Evolutionary conservation across 2,329 filamentous ascomycete species (phyloP), one percentile per base, ranked within the genome.

Genomic region (Cadophora sp.): DNA sequence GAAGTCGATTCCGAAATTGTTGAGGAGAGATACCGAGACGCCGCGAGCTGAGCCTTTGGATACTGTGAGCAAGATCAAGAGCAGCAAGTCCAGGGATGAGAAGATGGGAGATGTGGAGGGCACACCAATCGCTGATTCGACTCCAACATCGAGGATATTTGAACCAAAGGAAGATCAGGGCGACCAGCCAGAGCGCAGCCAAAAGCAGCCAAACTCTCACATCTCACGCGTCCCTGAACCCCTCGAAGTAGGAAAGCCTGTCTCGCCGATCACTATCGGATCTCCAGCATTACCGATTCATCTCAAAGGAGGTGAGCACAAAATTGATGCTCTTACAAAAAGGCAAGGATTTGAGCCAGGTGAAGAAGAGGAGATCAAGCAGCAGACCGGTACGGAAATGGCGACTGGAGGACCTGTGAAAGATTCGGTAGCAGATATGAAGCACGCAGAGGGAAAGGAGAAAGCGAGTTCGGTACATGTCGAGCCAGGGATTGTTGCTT

Each of bases 291-390:
- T 64, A n/a, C 66, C 62, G 14, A 29, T 68, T 3, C 46, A 46
- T 19, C 40, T 51, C 8, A 65, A 46, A 48, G 55, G 66, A 22
- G 66, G 66, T 27, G 62, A 68, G 34, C 50, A 48, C 27, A 66
- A 69, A 37, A 31, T 69, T 9, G 61, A 66, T 6, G 64, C 64
- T 14, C 34, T 67, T 27, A 46, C 58, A n/a, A 40, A 56, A 11
- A 53, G 60, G 8, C 53, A 65, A 31, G 61, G 22, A n/a, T 68
- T 64, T 26, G 61, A 61, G 27, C 37, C 31, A n/a, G n/a, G n/a
- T n/a, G n/a, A n/a, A n/a, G n/a, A n/a, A n/a, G n/a, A n/a, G n/a
- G n/a, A n/a, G n/a, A n/a, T n/a, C n/a, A n/a, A n/a, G n/a, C n/a
- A n/a, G n/a, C n/a, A n/a, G n/a, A n/a, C n/a, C n/a, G n/a, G n/a